Evolutionary conservation across 495 filamentous ascomycete genomes (phyloP), one percentile per base, ranked within the genome.

Genomic region (Cercophora newfieldiana): DNA sequence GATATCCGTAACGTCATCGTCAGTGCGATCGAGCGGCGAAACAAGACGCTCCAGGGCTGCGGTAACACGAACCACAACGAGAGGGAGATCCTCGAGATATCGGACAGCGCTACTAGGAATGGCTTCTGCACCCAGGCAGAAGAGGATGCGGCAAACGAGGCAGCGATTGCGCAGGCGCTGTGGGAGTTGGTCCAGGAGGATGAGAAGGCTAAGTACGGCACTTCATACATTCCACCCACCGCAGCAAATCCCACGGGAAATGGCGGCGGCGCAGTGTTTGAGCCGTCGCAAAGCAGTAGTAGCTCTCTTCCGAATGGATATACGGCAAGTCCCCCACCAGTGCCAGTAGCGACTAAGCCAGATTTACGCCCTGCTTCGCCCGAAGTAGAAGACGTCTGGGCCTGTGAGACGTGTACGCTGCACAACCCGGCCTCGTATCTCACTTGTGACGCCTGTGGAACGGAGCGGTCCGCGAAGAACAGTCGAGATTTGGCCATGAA

Each of bases 131-230:
- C 94, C 0, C 84, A 93, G 72, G 91, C 91, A 0, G 91, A 96
- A 70, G 91, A 95, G 70, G 93, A 97, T 59, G 89, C 93, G 68
- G 94, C 92, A 1, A 94, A 97, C 66, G 92, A 97, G 53, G 83
- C 85, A 21, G 94, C 94, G n/a, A 97, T 97, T 68, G 83, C 92
- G 63, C 86, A 93, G 68, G 94, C 93, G 0, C 85, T 94, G 26
- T 92, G 91, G 78, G 94, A 98, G 61, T 78, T 98, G 10, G 89
- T 96, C 29, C 89, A 94, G 70, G 85, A 93, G 68, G 94, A 97
- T 68, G 85, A 89, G 61, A 86, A 85, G 72, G 66, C 59, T 1
- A 89, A 87, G 72, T 86, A 91, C 64, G 89, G 90, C 3, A 76
- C 81, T 22, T 81, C 80, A 0, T 93, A 92, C 69, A 79, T 91